Evolutionary conservation across 148 eudicot species (phyloP).

Genomic region (Persicaria maculosa): DNA sequence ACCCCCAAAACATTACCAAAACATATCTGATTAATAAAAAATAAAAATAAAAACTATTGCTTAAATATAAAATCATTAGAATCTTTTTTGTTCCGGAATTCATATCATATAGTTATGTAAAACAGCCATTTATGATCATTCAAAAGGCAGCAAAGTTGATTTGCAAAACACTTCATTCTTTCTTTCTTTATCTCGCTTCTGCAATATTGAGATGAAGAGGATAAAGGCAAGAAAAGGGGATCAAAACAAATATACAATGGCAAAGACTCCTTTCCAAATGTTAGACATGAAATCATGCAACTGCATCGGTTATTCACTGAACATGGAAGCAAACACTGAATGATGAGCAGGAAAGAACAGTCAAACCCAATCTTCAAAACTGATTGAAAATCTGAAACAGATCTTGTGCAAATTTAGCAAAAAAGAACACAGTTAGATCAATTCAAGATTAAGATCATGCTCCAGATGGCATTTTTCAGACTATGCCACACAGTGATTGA

Average conservation of each 20-base stretch:
- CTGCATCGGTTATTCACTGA: too few species aligned
- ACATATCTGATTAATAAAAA: too few species aligned
- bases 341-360: too few species aligned
- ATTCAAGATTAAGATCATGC: not conserved
- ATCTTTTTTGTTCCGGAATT: not conserved
- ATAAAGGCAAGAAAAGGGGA: not conserved
- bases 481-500: not conserved
- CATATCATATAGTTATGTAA: not conserved
- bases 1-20: too few species aligned
- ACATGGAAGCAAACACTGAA: too few species aligned
- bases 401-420: not conserved
- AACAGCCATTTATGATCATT: not conserved
- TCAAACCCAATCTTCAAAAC: not conserved
- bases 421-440: not conserved
- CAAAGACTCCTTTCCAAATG: too few species aligned
- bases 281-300: too few species aligned
- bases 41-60: too few species aligned
- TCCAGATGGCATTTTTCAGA: not conserved
- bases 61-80: too few species aligned
- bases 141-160: not conserved
- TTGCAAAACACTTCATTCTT: not conserved
- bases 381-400: not conserved
- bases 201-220: not conserved
- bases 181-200: not conserved
- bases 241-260: too few species aligned